Base-by-base conservation (phyloP, 352 stramenopile species). In the Globisporangium paddicum region DNA sequence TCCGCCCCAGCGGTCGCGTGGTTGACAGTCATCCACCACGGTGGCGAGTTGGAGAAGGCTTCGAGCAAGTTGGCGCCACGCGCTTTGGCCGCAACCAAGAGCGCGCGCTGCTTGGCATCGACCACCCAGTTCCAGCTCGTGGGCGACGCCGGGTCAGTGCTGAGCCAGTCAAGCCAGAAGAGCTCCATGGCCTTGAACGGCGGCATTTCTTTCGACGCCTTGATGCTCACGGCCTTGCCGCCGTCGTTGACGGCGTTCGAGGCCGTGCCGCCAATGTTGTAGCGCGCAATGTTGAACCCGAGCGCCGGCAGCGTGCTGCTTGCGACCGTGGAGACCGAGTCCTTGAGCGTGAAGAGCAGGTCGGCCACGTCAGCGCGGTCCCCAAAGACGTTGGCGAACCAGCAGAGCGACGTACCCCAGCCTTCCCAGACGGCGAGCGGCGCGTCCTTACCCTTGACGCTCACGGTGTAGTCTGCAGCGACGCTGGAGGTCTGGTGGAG, bases 11-110 rank as follows among this genome's bases (percentile, higher is more conserved):
- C 75, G 13, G 75, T 76, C 0, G 75, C 71, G 48, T 75, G 62
- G 58, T 86, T 86, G 56, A 65, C 69, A 32, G 62, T 81, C 77
- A 86, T 87, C 77, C 77, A 87, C 77, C 77, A 87, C 13, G 77
- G 77, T 5, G 75, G 75, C 42, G 77, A 73, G 55, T 87, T 86
- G 5, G 75, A 81, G 46, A 85, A 86, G 0, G 73, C 73, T 37
- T 87, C 77, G 3, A 77, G 60, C 26, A 78, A 19, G 63, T 79
- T 71, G 10, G 62, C 69, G 19, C 64, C 75, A 26, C 77, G 75
- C 10, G 66, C 35, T 19, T 64, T 72, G 14, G 75, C 77, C 14
- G 73, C 49, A n/a, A 63, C 26, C 9, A 87, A 54, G 62, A 82
- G 73, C 32, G 60, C 47, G 26, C 77, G 75, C 56, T 87, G 77